Evolutionary conservation across 768 basidiomycete species (phyloP), one percentile per base, ranked within the genome.

Genomic region (Udeniomyces megalosporus): DNA sequence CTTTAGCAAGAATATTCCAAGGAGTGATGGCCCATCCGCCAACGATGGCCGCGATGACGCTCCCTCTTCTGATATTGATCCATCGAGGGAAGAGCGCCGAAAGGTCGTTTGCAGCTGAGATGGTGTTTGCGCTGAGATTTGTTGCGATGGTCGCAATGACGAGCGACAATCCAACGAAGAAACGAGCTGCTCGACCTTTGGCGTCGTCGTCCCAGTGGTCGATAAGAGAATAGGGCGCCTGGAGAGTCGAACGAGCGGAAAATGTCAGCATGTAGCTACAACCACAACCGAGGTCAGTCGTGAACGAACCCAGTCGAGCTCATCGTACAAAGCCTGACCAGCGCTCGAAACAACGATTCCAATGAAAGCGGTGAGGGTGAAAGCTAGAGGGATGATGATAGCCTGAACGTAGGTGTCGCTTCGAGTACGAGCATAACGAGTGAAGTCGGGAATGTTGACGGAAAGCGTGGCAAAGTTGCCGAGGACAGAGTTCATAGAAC

Each of bases 101-200:
- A 76, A 90, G 80, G 70, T 92, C 89, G 69, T 92, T 93, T 24
- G 88, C 87, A 26, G 85, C 84, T 66, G 88, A 82, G 66, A 80
- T 79, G 56, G 76, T 77, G 68, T 60, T 17, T 1, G 8, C 8
- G n/a, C 11, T 10, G 69, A 73, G 34, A 70, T 66, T 77, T 78
- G 78, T 35, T 81, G 38, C 83, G 50, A 89, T 77, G 0, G 83
- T 86, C 6, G 85, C 81, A 31, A 90, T 74, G 42, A 79, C 76
- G 69, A 88, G 88, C 42, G 81, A 79, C 70, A 87, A 82, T 0
- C 85, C 78, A 6, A 82, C 82, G 69, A 92, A 91, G 77, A 92
- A 92, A 7, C 84, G 82, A 0, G 84, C 86, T 0, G 86, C 83
- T 35, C 90, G 82, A 71, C 86, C 58, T 49, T 64, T 64, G 26